Evolutionary conservation across 768 basidiomycete genomes (phyloP).

Genomic region (Crassisporium funariophilum): DNA sequence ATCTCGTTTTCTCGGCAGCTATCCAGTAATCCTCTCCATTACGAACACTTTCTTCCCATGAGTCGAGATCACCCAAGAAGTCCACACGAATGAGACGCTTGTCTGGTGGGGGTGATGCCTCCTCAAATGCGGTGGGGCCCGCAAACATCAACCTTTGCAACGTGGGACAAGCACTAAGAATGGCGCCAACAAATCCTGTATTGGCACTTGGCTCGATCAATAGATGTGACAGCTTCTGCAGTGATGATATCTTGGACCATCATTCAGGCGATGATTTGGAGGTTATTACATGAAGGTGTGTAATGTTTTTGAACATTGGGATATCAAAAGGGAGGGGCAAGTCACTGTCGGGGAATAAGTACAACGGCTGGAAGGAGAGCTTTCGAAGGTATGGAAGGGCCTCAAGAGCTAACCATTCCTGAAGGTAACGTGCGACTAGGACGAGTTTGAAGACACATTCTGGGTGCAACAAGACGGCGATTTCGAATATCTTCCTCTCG

Average conservation of each 20-base stretch:
- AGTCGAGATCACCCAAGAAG: slow-evolving; percentile 13
- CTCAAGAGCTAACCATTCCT: slow-evolving; percentile 8
- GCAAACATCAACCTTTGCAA: background rate
- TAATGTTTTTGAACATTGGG: slow-evolving; percentile 13
- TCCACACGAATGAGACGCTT: slow-evolving; percentile 14
- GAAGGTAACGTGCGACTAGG: slow-evolving; percentile 7
- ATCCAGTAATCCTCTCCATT: slow-evolving; percentile 23
- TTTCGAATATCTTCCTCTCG: slow-evolving; percentile 8
- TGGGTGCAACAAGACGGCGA: background rate
- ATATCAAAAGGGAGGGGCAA: slow-evolving; percentile 11
- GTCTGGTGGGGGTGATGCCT: slow-evolving; percentile 12
- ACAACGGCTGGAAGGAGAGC: slow-evolving; percentile 16
- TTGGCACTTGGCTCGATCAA: slow-evolving; percentile 12
- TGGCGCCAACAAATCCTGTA: slow-evolving; percentile 9
- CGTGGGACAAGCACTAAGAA: slow-evolving; percentile 17
- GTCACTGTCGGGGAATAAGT: slow-evolving; percentile 12
- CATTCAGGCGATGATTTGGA: slow-evolving; percentile 13
- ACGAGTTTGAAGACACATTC: slow-evolving; percentile 1
- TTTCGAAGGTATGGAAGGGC: background rate
- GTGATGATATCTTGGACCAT: slow-evolving; percentile 15
- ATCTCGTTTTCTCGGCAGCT: slow-evolving; percentile 15
- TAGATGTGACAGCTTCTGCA: slow-evolving; percentile 21
- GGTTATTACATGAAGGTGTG: slow-evolving; percentile 23
- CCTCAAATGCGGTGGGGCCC: no score
- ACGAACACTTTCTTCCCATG: slow-evolving; percentile 21